phyloP scores from a whole-genome alignment of 208 protist genomes.

The Trypanosoma platydactyli region DNA sequence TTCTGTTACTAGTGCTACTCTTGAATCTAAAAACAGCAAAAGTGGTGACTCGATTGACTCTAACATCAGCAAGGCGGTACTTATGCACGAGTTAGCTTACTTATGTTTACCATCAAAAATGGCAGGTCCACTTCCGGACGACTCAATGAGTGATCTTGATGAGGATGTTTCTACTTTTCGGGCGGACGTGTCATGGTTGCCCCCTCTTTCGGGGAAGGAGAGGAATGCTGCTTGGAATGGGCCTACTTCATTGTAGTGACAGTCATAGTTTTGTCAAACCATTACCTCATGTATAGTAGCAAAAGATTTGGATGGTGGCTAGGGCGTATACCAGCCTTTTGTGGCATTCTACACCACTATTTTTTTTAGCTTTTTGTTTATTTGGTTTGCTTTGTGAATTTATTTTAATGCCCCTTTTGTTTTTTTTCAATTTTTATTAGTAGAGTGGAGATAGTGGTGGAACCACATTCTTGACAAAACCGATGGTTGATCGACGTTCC shows the following conservation, averaged over 20 bases:
- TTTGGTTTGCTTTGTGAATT: constrained; percentile 6
- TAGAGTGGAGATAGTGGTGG: neutral
- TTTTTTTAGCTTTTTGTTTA: neutral
- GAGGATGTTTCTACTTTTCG: constrained; percentile 19
- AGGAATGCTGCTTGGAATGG: neutral
- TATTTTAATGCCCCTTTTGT: constrained; percentile 10
- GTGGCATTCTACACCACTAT: no score
- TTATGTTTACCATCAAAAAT: constrained; percentile 26
- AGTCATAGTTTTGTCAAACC: neutral
- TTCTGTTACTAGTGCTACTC: neutral
- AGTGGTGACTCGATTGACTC: no score
- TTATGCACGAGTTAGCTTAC: constrained; percentile 15
- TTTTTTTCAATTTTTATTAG: constrained; percentile 9
- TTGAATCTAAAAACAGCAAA: no score
- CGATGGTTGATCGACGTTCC: constrained; percentile 2
- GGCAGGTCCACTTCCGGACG: constrained; percentile 25
- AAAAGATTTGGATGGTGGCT: neutral
- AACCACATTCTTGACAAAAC: neutral
- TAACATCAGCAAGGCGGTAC: neutral
- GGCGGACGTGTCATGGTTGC: constrained; percentile 35
- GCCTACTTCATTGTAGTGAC: neutral
- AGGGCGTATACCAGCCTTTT: no score
- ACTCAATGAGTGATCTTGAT: constrained; percentile 41
- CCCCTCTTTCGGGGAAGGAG: neutral
- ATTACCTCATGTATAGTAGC: neutral